Evolutionary conservation across 1,139 yeast species (phyloP).

Genomic region (Yamadazyma sp.): DNA sequence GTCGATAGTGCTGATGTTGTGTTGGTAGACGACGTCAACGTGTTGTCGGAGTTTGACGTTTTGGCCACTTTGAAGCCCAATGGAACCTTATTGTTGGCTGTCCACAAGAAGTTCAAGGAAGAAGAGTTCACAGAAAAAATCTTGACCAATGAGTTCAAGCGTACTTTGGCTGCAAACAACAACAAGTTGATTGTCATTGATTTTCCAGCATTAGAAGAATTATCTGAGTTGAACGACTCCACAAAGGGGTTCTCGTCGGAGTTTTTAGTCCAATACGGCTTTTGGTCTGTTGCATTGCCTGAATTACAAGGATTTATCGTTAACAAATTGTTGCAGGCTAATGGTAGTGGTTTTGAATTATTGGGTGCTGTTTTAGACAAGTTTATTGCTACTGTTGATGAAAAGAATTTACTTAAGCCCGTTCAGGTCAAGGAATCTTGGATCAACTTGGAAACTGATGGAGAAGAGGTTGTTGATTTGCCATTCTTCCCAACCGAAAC

Average conservation of each 20-base stretch:
- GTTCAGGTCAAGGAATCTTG: constrained; percentile 47
- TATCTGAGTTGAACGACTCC: constrained; percentile 47
- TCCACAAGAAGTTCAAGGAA: constrained; percentile 33
- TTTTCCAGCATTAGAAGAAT: constrained; percentile 56
- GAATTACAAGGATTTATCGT: constrained; percentile 66
- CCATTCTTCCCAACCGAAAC: constrained; percentile 60
- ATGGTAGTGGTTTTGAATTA: constrained; percentile 79
- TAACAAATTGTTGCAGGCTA: constrained; percentile 76
- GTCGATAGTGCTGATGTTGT: constrained; percentile 63
- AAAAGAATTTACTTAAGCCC: constrained; percentile 46
- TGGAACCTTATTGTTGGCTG: constrained; percentile 46
- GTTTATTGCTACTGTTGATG: constrained; percentile 55
- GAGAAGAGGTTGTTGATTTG: constrained; percentile 30
- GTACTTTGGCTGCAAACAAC: constrained; percentile 53
- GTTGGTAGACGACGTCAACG: constrained; percentile 56
- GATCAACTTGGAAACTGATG: constrained; percentile 31
- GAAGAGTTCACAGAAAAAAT: constrained; percentile 44
- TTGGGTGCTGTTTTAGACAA: constrained; percentile 80
- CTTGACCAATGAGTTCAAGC: constrained; percentile 55
- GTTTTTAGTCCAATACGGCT: constrained; percentile 75
- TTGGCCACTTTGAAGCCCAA: constrained; percentile 58
- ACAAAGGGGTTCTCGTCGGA: constrained; percentile 76
- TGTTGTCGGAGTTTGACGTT: constrained; percentile 60
- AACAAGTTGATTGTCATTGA: constrained; percentile 57
- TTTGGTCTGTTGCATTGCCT: constrained; percentile 74